Evolutionary conservation across 176 grass and related monocot genomes (phyloP).

Genomic region (Ensete glaucum): DNA sequence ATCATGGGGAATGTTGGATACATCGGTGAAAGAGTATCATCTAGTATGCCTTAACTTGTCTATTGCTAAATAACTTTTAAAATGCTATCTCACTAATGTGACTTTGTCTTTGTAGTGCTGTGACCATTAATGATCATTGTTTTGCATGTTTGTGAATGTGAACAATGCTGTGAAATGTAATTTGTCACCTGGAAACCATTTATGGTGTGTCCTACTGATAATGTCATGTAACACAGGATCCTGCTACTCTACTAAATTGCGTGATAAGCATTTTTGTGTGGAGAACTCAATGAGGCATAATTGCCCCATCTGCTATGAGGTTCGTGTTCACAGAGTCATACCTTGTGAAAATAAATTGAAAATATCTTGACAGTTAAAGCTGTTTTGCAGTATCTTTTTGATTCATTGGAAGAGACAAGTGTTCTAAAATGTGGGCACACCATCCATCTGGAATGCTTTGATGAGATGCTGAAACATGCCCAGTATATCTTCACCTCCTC

Average conservation of each 20-base stretch:
- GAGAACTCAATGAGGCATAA: conserved; percentile 95
- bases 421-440: conserved; percentile 91
- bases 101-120: too few species aligned
- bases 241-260: conserved; percentile 58
- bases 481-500: conserved; percentile 32
- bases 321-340: conserved; percentile 5
- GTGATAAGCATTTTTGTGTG: conserved; percentile 68
- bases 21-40: too few species aligned
- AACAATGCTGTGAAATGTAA: too few species aligned
- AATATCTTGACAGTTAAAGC: conserved; percentile 12
- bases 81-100: too few species aligned
- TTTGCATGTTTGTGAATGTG: too few species aligned
- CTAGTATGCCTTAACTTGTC: too few species aligned
- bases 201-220: too few species aligned
- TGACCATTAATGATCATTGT: too few species aligned
- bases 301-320: conserved; percentile 97
- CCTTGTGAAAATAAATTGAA: too few species aligned
- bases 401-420: conserved; percentile 75
- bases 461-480: conserved; percentile 60
- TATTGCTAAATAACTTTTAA: too few species aligned
- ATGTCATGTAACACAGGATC: conserved; percentile 36
- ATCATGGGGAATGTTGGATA: too few species aligned
- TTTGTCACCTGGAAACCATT: too few species aligned
- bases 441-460: conserved; percentile 73
- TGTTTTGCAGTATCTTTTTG: conserved; percentile 84